A percentile compares a stretch with the other conserved stretches of the same genome.
Evolutionary conservation across 2,329 filamentous ascomycete genomes (phyloP).

Genomic region (Arthrinium puccinioides): DNA sequence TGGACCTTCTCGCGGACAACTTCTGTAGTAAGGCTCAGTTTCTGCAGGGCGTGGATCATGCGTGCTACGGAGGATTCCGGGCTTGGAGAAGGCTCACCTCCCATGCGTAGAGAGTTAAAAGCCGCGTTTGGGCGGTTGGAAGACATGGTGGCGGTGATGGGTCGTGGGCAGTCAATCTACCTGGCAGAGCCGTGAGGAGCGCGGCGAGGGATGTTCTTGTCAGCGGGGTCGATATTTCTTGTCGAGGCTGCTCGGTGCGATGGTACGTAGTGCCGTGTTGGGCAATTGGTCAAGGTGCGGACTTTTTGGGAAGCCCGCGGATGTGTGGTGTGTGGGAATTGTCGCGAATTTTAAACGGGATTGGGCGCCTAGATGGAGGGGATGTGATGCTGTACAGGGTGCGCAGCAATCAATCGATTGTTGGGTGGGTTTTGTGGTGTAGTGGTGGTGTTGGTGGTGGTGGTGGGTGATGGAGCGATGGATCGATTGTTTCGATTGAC

Average conservation of each 20-base stretch:
- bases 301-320: slow-evolving; percentile 3
- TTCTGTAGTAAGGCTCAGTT: slow-evolving; percentile 39
- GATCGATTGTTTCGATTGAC: not conserved
- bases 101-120: slow-evolving; percentile 72
- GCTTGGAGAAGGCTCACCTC: slow-evolving; percentile 27
- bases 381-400: too few species aligned
- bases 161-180: slow-evolving; percentile 1
- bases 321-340: too few species aligned
- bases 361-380: too few species aligned
- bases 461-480: slow-evolving; percentile 1
- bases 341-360: too few species aligned
- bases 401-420: too few species aligned
- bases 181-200: not conserved
- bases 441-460: not conserved
- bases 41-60: not conserved
- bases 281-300: slow-evolving; percentile 2
- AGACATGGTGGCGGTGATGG: slow-evolving; percentile 18
- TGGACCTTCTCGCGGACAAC: slow-evolving; percentile 98
- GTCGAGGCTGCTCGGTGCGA: slow-evolving; percentile 1
- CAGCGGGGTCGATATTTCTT: slow-evolving; percentile 3
- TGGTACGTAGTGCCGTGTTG: slow-evolving; percentile 4
- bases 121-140: slow-evolving; percentile 61
- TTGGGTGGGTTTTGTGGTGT: not conserved
- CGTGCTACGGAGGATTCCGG: not conserved
- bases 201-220: slow-evolving; percentile 1